These are phyloP conservation scores for Aspergillus costaricaensis DNA, from an alignment of 2,329 filamentous ascomycete genomes.

Conservation along the genomic window DNA sequence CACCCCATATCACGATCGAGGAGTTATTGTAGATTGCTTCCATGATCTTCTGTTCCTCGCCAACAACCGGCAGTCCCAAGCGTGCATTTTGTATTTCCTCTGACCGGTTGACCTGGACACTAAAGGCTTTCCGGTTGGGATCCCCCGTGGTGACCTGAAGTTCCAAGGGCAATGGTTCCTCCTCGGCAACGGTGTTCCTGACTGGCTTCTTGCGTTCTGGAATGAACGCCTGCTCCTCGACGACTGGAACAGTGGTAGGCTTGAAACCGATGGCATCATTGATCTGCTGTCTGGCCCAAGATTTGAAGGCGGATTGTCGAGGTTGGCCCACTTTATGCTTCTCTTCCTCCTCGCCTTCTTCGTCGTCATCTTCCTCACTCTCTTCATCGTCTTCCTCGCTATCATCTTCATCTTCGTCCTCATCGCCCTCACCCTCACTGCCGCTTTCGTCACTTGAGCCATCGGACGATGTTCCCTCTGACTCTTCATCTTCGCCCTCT, in stretches of 20 bases:
- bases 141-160: constrained; percentile 43
- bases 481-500: constrained; percentile 35
- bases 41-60: constrained; percentile 97
- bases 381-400: constrained; percentile 12
- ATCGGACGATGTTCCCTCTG: constrained; percentile 16
- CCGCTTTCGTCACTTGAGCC: constrained; percentile 31
- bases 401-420: constrained; percentile 33
- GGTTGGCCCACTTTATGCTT: constrained; percentile 29
- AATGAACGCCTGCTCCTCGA: constrained; percentile 36
- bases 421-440: constrained; percentile 29
- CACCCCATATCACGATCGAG: constrained; percentile 87
- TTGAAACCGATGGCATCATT: constrained; percentile 77
- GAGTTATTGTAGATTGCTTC: constrained; percentile 93
- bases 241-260: constrained; percentile 45
- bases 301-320: constrained; percentile 75
- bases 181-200: constrained; percentile 39
- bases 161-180: constrained; percentile 44
- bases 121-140: constrained; percentile 70
- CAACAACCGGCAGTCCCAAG: constrained; percentile 81
- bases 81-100: constrained; percentile 76
- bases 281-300: constrained; percentile 84
- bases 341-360: constrained; percentile 36
- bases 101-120: constrained; percentile 69
- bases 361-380: constrained; percentile 24
- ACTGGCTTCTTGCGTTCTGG: constrained; percentile 33